A percentile compares a stretch with the other conserved stretches of the same genome.
Evolutionary conservation across 352 stramenopile genomes (phyloP).

Genomic region (Pythium pyrilobum): DNA sequence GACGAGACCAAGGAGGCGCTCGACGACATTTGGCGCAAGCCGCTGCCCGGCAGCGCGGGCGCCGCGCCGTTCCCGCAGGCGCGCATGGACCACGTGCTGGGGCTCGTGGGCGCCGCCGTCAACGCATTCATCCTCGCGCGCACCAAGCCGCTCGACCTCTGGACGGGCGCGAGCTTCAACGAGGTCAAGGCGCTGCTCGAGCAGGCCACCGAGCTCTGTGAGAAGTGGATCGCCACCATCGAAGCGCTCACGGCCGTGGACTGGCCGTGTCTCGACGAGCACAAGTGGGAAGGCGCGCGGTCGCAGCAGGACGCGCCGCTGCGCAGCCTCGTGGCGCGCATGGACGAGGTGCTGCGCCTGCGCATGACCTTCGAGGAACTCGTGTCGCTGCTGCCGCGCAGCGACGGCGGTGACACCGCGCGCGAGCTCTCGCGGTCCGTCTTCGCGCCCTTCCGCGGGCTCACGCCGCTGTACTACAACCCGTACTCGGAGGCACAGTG

Average conservation of each 20-base stretch:
- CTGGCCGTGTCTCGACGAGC: constrained; percentile 78
- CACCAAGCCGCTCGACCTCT: constrained; percentile 49
- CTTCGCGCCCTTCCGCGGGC: constrained; percentile 62
- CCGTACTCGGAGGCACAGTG: constrained; percentile 87
- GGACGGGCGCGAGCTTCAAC: constrained; percentile 55
- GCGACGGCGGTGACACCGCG: constrained; percentile 20
- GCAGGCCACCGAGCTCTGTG: constrained; percentile 62
- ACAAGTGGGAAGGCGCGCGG: constrained; percentile 61
- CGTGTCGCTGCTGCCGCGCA: constrained; percentile 47
- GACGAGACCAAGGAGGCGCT: constrained; percentile 82
- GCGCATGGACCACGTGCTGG: constrained; percentile 87
- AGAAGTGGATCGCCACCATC: constrained; percentile 71
- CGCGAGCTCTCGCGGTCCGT: constrained; percentile 35
- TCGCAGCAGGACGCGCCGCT: constrained; percentile 38
- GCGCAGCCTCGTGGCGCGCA: constrained; percentile 44
- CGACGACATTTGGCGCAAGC: constrained; percentile 87
- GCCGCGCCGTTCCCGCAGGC: constrained; percentile 65
- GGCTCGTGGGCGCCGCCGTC: constrained; percentile 72
- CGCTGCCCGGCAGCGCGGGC: constrained; percentile 48
- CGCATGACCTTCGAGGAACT: constrained; percentile 88
- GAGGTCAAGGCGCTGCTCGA: constrained; percentile 53
- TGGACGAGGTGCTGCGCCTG: constrained; percentile 78
- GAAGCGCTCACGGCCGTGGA: constrained; percentile 75
- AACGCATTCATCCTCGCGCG: constrained; percentile 65
- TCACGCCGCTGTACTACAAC: constrained; percentile 86